These are phyloP conservation scores for Trametes punicea DNA, from an alignment of 768 basidiomycete species.

Conservation along the genomic window DNA sequence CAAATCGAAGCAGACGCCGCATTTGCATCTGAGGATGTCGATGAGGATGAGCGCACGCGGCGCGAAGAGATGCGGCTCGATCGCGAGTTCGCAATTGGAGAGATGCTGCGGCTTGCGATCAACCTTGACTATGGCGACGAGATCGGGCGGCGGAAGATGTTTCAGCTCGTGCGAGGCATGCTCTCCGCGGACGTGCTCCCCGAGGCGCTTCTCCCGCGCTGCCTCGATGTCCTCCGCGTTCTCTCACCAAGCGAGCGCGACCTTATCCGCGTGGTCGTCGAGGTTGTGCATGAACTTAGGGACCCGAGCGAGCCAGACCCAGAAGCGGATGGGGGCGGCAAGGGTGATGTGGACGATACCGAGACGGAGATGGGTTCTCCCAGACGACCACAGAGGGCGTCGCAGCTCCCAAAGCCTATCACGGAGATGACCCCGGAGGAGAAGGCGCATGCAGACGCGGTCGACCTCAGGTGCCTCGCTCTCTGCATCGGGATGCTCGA, in stretches of 20 bases:
- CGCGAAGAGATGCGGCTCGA: constrained; percentile 48
- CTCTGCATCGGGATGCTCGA: constrained; percentile 84
- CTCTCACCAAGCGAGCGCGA: constrained; percentile 76
- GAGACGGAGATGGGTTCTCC: constrained; percentile 32
- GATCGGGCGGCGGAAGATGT: constrained; percentile 86
- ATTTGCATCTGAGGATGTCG: constrained; percentile 27
- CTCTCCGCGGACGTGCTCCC: constrained; percentile 69
- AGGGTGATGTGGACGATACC: constrained; percentile 28
- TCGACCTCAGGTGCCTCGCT: constrained; percentile 71
- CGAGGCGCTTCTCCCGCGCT: constrained; percentile 61
- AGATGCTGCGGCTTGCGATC: constrained; percentile 76
- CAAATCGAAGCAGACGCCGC: constrained; percentile 38
- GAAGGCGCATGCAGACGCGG: constrained; percentile 50
- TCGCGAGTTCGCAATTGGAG: constrained; percentile 68
- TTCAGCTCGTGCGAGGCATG: constrained; percentile 86
- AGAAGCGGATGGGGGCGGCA: constrained; percentile 28
- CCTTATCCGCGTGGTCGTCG: constrained; percentile 84
- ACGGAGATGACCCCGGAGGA: constrained; percentile 57
- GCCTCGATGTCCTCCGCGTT: constrained; percentile 78
- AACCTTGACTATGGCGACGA: constrained; percentile 91
- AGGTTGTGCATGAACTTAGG: constrained; percentile 79
- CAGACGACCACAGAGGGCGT: constrained; percentile 6
- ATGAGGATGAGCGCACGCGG: constrained; percentile 35
- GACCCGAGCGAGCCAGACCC: constrained; percentile 46
- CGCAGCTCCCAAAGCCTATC: constrained; percentile 31